Percentiles rank a stretch among this genome's conserved stretches.
These are phyloP conservation scores for Leccinellum rugosiceps DNA, from an alignment of 768 basidiomycete species.

Conservation along the genomic window DNA sequence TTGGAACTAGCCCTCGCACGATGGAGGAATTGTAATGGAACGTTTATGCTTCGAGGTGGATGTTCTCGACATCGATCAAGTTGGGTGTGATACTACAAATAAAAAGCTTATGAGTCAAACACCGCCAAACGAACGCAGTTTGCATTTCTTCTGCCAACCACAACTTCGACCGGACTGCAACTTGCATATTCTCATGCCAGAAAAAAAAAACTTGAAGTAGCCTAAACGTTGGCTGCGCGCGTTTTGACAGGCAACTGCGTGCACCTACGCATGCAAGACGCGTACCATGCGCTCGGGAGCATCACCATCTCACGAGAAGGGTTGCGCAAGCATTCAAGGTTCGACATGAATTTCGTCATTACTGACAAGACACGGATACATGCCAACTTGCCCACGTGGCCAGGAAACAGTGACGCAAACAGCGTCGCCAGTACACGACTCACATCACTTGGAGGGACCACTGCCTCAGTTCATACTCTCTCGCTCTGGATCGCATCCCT, in stretches of 20 bases:
- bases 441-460: background rate
- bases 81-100: too few species aligned
- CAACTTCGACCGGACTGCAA: background rate
- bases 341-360: background rate
- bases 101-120: background rate
- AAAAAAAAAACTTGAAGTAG: too few species aligned
- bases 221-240: too few species aligned
- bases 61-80: background rate
- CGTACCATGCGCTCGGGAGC: background rate
- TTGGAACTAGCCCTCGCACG: background rate
- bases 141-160: background rate
- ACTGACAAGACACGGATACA: background rate
- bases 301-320: background rate
- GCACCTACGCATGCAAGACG: background rate
- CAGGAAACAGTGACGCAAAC: background rate
- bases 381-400: background rate
- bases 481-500: background rate
- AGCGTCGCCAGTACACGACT: background rate
- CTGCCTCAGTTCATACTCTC: background rate
- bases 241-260: background rate
- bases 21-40: background rate
- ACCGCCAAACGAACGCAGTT: background rate
- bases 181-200: too few species aligned
- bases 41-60: background rate
- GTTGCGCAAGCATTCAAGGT: background rate